Conservation (phyloP, 2,329 filamentous ascomycete species). For the Penicillium sp. region DNA sequence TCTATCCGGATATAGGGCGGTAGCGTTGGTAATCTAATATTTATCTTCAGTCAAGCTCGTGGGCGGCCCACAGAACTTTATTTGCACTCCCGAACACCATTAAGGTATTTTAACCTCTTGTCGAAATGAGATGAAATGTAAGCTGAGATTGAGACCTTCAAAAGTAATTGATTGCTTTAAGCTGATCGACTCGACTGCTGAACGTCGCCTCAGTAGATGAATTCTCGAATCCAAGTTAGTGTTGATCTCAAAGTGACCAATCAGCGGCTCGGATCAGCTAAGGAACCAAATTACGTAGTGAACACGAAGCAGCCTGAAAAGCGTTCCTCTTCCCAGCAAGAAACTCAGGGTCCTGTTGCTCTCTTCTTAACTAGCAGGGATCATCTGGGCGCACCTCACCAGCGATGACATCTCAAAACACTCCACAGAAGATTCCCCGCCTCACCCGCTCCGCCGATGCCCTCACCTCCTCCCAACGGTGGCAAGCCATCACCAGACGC, state of each 20-base stretch:
- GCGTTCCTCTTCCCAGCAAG: background rate
- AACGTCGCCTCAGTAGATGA: background rate
- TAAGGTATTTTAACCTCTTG: no score
- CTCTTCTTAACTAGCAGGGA: background rate
- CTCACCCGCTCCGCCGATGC: conserved; percentile 20
- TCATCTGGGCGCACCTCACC: background rate
- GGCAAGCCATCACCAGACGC: conserved; percentile 52
- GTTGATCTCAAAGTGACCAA: conserved; percentile 43
- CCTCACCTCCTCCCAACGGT: conserved; percentile 39
- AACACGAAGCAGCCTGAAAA: background rate
- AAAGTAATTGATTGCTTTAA: no score
- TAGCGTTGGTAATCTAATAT: background rate
- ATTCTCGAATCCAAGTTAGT: background rate
- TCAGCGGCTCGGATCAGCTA: conserved; percentile 24
- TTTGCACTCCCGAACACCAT: background rate
- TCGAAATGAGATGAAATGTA: no score
- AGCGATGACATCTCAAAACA: conserved; percentile 11
- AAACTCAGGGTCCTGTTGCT: background rate
- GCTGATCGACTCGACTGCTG: background rate
- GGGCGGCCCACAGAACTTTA: background rate
- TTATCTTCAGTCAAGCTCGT: background rate
- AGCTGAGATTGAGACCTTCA: no score
- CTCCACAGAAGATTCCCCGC: conserved; percentile 31
- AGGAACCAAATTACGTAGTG: background rate
- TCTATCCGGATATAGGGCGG: no score